These are phyloP conservation scores for Lasiosphaeriaceae sp. DNA, from an alignment of 495 filamentous ascomycete genomes.

Conservation along the genomic window DNA sequence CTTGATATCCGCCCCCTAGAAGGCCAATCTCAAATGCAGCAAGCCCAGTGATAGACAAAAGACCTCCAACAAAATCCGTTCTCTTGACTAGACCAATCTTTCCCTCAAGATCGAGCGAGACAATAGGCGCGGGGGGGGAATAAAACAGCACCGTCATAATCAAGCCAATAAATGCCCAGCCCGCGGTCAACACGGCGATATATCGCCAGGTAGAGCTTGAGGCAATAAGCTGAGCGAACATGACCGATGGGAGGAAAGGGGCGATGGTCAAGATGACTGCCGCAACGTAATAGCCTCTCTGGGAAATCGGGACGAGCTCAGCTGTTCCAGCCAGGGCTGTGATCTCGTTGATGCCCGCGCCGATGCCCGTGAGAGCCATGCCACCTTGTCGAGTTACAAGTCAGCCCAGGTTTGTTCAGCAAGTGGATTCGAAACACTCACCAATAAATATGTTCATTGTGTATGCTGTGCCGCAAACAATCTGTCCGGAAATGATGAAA, in stretches of 20 bases:
- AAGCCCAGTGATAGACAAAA: conserved; percentile 62
- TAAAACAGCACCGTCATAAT: conserved; percentile 62
- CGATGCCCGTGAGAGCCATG: conserved; percentile 11
- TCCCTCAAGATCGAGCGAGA: conserved; percentile 45
- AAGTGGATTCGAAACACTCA: conserved; percentile 24
- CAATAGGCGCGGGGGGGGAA: conserved; percentile 58
- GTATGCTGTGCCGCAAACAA: conserved; percentile 59
- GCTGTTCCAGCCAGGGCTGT: conserved; percentile 49
- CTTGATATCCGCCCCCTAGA: conserved; percentile 65
- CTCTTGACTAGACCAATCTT: conserved; percentile 49
- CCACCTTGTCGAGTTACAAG: conserved; percentile 20
- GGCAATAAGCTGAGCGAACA: conserved; percentile 69
- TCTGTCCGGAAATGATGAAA: conserved; percentile 62
- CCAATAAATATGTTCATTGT: conserved; percentile 68
- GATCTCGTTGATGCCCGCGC: conserved; percentile 22
- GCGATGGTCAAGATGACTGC: conserved; percentile 63
- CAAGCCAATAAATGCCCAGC: conserved; percentile 60
- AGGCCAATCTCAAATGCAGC: conserved; percentile 63
- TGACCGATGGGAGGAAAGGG: conserved; percentile 63
- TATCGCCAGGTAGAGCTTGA: conserved; percentile 59
- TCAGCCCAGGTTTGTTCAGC: too few relatives aligned
- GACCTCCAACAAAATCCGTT: conserved; percentile 65
- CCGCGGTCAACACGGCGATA: conserved; percentile 55
- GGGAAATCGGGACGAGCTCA: conserved; percentile 64
- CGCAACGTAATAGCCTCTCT: conserved; percentile 66